phyloP scores from a whole-genome alignment of 345 rosid species.

The Populus nigra region DNA sequence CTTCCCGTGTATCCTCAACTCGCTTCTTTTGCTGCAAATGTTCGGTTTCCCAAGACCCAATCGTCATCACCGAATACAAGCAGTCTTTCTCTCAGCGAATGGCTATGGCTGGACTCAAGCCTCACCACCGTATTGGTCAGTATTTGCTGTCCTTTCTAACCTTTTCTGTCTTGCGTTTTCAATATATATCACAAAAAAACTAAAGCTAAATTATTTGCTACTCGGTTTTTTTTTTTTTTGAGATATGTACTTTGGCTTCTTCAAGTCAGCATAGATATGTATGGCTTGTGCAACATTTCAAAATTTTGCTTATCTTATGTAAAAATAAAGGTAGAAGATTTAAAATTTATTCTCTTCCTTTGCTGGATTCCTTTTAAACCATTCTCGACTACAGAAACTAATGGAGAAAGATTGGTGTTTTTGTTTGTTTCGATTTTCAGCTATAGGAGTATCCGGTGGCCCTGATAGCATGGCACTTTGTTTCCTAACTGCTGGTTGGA shows the following conservation, averaged over 20 bases:
- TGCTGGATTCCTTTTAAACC: too few species aligned
- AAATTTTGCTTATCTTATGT: neutral
- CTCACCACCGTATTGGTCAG: conserved; percentile 78
- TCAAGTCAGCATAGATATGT: too few species aligned
- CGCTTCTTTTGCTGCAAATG: conserved; percentile 45
- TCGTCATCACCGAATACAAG: conserved; percentile 36
- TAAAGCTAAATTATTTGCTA: too few species aligned
- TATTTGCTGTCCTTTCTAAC: neutral
- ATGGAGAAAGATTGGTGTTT: neutral
- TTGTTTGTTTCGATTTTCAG: conserved; percentile 29
- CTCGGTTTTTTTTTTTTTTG: too few species aligned
- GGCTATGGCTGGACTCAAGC: conserved; percentile 84
- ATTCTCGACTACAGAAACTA: neutral
- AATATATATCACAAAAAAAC: neutral
- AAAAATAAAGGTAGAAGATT: too few species aligned
- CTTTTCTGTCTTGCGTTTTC: neutral
- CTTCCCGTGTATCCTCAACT: conserved; percentile 5
- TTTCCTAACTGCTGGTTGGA: conserved; percentile 79
- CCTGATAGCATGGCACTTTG: conserved; percentile 95
- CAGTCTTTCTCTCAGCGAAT: conserved; percentile 64
- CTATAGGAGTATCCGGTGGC: conserved; percentile 93
- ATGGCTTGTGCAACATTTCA: neutral
- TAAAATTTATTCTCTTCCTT: too few species aligned
- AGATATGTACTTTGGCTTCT: too few species aligned
- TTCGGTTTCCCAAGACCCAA: conserved; percentile 27